phyloP scores from a whole-genome alignment of 768 basidiomycete genomes.

The Leccinellum luteum region DNA sequence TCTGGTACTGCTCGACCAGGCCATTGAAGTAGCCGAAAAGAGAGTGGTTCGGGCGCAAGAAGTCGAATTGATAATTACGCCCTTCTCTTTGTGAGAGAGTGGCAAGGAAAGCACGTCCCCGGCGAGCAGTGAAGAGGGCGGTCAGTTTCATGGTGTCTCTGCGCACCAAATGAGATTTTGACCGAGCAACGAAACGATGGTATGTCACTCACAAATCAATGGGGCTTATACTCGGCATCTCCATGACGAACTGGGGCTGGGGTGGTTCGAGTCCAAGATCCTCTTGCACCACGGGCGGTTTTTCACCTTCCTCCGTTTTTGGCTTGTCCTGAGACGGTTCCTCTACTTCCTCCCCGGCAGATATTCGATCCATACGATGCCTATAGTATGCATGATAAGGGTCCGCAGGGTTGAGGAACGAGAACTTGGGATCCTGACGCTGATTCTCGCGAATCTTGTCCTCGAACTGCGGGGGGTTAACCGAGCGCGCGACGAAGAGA shows the following conservation, averaged over 20 bases:
- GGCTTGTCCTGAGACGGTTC: slow-evolving; percentile 49
- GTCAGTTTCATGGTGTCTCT: slow-evolving; percentile 97
- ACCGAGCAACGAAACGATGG: not conserved
- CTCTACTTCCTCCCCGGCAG: slow-evolving; percentile 70
- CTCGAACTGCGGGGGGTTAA: slow-evolving; percentile 90
- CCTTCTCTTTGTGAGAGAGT: slow-evolving; percentile 86
- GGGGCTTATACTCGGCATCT: slow-evolving; percentile 81
- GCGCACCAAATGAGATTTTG: slow-evolving; percentile 5
- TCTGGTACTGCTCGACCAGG: slow-evolving; percentile 94
- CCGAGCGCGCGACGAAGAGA: slow-evolving; percentile 86
- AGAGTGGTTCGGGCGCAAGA: slow-evolving; percentile 92
- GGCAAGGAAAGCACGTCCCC: slow-evolving; percentile 83
- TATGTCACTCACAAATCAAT: slow-evolving; percentile 79
- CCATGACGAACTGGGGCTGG: slow-evolving; percentile 76
- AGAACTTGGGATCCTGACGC: slow-evolving; percentile 96
- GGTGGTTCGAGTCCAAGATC: slow-evolving; percentile 79
- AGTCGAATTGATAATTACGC: slow-evolving; percentile 97
- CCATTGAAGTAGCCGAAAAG: slow-evolving; percentile 97
- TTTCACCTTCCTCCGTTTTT: slow-evolving; percentile 35
- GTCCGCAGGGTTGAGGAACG: slow-evolving; percentile 95
- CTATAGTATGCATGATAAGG: slow-evolving; percentile 99
- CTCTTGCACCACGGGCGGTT: slow-evolving; percentile 36
- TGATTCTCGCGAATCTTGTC: slow-evolving; percentile 97
- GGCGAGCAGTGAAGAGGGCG: slow-evolving; percentile 90
- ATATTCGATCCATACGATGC: slow-evolving; percentile 82